phyloP scores from a whole-genome alignment of 129 eudicot species.

The Lonicera japonica region DNA sequence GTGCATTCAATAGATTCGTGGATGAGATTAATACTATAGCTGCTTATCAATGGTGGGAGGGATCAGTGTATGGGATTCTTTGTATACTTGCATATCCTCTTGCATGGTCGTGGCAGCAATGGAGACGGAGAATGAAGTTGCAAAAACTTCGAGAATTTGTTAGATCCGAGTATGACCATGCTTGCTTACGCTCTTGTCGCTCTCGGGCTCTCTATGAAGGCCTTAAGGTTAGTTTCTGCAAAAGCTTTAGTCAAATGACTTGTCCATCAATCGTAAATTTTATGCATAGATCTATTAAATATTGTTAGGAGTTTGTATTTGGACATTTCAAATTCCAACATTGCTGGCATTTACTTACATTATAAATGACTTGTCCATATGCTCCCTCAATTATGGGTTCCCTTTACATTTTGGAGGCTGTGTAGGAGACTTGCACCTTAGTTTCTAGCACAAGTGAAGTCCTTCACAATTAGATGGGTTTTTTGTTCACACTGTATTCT shows the following conservation, averaged over 20 bases:
- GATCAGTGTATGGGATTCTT: conserved; percentile 64
- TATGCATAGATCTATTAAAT: not conserved
- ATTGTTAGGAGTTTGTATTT: not conserved
- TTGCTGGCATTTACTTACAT: not conserved
- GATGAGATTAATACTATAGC: conserved; percentile 85
- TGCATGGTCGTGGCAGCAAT: conserved; percentile 99
- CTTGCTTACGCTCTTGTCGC: conserved; percentile 97
- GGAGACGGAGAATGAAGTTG: conserved; percentile 79
- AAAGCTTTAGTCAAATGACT: not conserved
- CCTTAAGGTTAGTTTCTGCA: conserved; percentile 55
- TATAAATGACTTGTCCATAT: not conserved
- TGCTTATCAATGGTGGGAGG: conserved; percentile 98
- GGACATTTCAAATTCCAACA: not conserved
- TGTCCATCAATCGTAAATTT: too few species aligned
- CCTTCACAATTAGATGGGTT: too few species aligned
- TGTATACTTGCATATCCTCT: conserved; percentile 83
- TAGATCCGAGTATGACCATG: conserved; percentile 96
- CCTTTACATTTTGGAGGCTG: not conserved
- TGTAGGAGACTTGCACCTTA: not conserved
- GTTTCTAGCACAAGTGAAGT: too few species aligned
- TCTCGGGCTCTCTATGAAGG: conserved; percentile 99
- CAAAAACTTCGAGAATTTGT: conserved; percentile 89
- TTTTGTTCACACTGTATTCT: too few species aligned
- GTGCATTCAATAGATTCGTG: conserved; percentile 85
- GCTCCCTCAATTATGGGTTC: not conserved